Evolutionary conservation across 164 flowering plant species (phyloP), one percentile per base, ranked within the genome.

Genomic region (Malania oleifera): DNA sequence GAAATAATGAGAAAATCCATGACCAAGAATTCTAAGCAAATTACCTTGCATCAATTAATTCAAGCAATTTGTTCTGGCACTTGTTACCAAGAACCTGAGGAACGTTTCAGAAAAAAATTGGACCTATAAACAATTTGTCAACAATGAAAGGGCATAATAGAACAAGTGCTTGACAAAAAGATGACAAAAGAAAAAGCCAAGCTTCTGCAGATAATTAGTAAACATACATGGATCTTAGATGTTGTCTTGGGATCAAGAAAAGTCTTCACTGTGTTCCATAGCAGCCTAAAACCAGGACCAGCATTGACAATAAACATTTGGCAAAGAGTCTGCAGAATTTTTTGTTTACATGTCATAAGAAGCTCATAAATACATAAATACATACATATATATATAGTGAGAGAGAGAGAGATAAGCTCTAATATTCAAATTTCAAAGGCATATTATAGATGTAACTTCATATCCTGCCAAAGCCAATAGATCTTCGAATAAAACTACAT

Each of bases 221-320:
- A 25, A 66, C 82, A 31, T 78, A 88, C 98, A 77, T 91, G 93
- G 73, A 91, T 91, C 71, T 91, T 91, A 31, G 96, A 80, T 28
- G 95, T 72, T 13, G 96, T 91, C 70, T 72, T 88, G 24, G 96
- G 96, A 72, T 91, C 98, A 26, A 91, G 74, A 56, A 91, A 86
- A 56, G 78, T 58, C 75, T 84, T 91, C 18, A 91, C 85, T 8
- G 96, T 86, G 75, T 69, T 83, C 98, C 96, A 91, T 8, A 91
- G 67, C 47, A 91, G 76, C 74, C 88, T 77, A 75, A 91, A 91
- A 39, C 98, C 96, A 70, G 95, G 82, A 50, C 98, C 98, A 67
- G 98, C 98, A 83, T 91, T 91, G 78, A 91, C 82, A 67, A 91
- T 91, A 69, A 80, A 86, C 98, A 91, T 88, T 67, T 76, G 89